Evolutionary conservation across 257 asterid genomes (phyloP).

Genomic region (Cruciata laevipes): DNA sequence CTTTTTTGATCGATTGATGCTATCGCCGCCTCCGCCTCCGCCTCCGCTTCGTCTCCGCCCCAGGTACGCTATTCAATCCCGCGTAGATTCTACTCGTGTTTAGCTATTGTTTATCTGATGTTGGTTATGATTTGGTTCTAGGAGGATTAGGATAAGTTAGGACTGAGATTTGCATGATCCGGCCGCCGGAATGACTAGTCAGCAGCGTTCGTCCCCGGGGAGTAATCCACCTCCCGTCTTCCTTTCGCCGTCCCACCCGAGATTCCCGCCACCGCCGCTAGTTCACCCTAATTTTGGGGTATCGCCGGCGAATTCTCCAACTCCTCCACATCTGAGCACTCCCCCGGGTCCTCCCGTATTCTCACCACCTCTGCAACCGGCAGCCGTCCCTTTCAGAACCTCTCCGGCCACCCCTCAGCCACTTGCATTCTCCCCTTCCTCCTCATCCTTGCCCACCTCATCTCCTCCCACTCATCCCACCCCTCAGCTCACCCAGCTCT

Average conservation of each 20-base stretch:
- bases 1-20: background rate
- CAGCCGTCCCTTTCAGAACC: conserved; percentile 92
- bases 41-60: too few species aligned
- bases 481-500: conserved; percentile 64
- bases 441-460: conserved; percentile 73
- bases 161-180: background rate
- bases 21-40: too few species aligned
- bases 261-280: conserved; percentile 55
- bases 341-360: conserved; percentile 99
- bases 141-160: too few species aligned
- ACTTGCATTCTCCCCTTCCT: conserved; percentile 62
- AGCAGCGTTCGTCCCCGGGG: conserved; percentile 10
- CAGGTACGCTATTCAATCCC: background rate
- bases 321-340: conserved; percentile 76
- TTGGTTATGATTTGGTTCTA: too few species aligned
- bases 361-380: conserved; percentile 90
- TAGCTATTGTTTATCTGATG: background rate
- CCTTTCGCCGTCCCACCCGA: conserved; percentile 42
- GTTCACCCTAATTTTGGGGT: too few species aligned
- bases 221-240: conserved; percentile 27
- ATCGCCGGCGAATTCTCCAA: conserved; percentile 28
- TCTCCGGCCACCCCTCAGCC: conserved; percentile 98
- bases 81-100: too few species aligned
- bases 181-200: conserved; percentile 44
- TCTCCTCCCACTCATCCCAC: conserved; percentile 57